phyloP scores from a whole-genome alignment of 1,284 basidiomycete species.

The Ceraceosorus guamensis region DNA sequence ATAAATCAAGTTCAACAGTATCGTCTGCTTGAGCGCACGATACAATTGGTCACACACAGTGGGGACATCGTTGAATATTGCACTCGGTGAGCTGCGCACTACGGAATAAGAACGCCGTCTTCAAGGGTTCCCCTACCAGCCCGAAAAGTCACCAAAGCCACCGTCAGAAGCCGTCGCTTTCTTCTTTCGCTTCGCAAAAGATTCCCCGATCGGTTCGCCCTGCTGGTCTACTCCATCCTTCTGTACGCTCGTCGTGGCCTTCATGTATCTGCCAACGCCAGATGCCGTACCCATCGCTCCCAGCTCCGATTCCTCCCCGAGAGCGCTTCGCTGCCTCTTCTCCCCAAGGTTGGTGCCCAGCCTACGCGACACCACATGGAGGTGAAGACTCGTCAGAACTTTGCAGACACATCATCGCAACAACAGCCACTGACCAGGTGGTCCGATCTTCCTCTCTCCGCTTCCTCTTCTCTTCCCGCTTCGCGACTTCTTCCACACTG shows the following conservation, averaged over 20 bases:
- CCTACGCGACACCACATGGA: no score
- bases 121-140: constrained; percentile 30
- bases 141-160: constrained; percentile 39
- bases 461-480: constrained; percentile 30
- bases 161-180: not conserved
- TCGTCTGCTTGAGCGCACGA: no score
- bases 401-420: not conserved
- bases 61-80: no score
- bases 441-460: constrained; percentile 38
- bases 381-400: not conserved
- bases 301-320: not conserved
- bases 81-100: no score
- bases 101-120: no score
- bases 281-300: not conserved
- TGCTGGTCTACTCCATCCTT: no score
- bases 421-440: constrained; percentile 24
- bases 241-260: not conserved
- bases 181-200: constrained; percentile 1
- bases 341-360: constrained; percentile 15
- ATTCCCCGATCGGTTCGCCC: no score
- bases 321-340: not conserved
- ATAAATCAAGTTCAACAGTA: no score
- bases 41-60: no score
- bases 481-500: constrained; percentile 20
- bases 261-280: constrained; percentile 13